Base-by-base conservation (phyloP, 805 yeast genomes). In the Candida bentonensis region DNA sequence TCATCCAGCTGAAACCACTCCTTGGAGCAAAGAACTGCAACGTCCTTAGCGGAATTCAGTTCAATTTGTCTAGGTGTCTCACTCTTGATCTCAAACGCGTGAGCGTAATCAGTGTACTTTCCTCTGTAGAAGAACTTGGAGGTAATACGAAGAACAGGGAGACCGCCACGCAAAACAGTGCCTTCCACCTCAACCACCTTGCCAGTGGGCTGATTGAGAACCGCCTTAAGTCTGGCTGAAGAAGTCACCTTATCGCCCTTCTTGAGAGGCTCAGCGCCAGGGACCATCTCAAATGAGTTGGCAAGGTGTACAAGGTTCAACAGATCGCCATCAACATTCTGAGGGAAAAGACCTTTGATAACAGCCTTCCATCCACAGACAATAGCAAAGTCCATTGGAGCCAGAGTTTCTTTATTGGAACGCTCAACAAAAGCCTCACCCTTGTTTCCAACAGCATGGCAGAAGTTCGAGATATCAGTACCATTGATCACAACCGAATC, bases 331-430 rank as follows among this genome's bases (percentile, higher is more conserved):
- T 94, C 97, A 57, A 92, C 94, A 50, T 80, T 78, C 61, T 77
- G 76, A 45, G 98, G 98, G 92, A 92, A 92, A 55, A 92, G 84
- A n/a, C 96, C 88, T 70, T 83, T 86, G 70, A 92, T 89, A 61
- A 92, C 89, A 42, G 96, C 94, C 69, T 82, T 82, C 99, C 99
- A 92, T 40, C 98, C 97, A 55, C 88, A 77, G 47, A 92, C 96
- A 63, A 92, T 92, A 42, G 98, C 97, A 61, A 88, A 92, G 70
- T 92, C 99, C 97, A 92, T 89, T 58, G 99, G 99, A 42, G 97
- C 98, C 55, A 78, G 71, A 47, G 85, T 79, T 11, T 49, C 53
- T 51, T 74, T 75, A 64, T 84, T 82, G 42, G 84, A 76, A 70
- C 95, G 79, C 47, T 81, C 74, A 54, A 88, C 95, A 56, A 87